These are phyloP conservation scores for Pascua sp. DNA, from an alignment of 1,284 basidiomycete species.

Conservation along the genomic window DNA sequence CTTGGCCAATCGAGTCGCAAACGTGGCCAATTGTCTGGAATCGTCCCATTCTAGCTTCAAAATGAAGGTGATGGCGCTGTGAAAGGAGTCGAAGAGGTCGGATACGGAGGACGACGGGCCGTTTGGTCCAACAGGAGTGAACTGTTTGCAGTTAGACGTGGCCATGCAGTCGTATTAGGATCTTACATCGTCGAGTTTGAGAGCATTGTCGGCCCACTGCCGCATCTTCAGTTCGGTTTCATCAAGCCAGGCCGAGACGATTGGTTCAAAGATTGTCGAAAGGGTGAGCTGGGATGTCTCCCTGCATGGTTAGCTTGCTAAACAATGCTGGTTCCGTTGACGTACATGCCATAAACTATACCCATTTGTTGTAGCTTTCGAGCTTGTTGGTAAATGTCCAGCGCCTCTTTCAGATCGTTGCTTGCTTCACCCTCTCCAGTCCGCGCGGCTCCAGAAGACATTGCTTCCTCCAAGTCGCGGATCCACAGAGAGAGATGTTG, in stretches of 20 bases:
- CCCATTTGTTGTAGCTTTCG: slow-evolving; percentile 66
- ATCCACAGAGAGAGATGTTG: slow-evolving; percentile 71
- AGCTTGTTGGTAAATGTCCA: slow-evolving; percentile 70
- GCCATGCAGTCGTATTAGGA: neutral
- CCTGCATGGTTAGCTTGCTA: slow-evolving; percentile 3
- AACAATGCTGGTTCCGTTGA: neutral
- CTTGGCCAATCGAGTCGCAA: slow-evolving; percentile 82
- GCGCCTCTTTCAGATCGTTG: slow-evolving; percentile 81
- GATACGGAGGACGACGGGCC: slow-evolving; percentile 93
- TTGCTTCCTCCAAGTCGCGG: slow-evolving; percentile 66
- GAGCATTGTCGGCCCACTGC: slow-evolving; percentile 90
- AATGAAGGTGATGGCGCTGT: slow-evolving; percentile 84
- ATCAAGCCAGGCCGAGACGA: slow-evolving; percentile 84
- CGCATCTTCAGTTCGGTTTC: slow-evolving; percentile 85
- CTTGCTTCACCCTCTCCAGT: slow-evolving; percentile 52
- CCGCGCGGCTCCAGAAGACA: slow-evolving; percentile 13
- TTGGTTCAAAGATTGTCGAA: slow-evolving; percentile 76
- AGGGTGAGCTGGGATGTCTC: slow-evolving; percentile 57
- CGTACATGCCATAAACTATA: slow-evolving; percentile 59
- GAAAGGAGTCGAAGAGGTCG: slow-evolving; percentile 90
- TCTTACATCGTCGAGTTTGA: slow-evolving; percentile 76
- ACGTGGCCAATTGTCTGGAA: slow-evolving; percentile 79
- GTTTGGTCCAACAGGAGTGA: slow-evolving; percentile 75
- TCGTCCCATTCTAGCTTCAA: slow-evolving; percentile 90
- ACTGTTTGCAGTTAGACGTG: slow-evolving; percentile 49